Percentiles rank a stretch among this genome's conserved stretches.
These are phyloP conservation scores for Talaromyces wortmannii DNA, from an alignment of 495 filamentous ascomycete genomes.

Conservation along the genomic window DNA sequence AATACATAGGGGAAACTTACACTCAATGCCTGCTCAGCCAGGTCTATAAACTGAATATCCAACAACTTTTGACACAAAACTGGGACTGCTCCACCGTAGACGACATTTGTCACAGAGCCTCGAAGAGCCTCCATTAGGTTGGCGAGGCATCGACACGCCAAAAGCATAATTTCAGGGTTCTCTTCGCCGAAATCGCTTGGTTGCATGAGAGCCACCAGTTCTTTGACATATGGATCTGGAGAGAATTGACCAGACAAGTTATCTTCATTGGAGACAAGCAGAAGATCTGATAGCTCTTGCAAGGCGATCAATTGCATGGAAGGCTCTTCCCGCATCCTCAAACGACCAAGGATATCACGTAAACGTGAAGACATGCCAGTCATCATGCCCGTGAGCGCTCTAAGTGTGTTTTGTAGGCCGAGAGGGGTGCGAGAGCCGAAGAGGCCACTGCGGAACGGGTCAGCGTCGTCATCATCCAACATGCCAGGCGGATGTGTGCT, in stretches of 20 bases:
- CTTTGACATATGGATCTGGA: constrained; percentile 91
- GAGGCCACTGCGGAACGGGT: constrained; percentile 68
- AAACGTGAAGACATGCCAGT: constrained; percentile 73
- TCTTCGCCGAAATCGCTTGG: constrained; percentile 81
- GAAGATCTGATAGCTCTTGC: constrained; percentile 86
- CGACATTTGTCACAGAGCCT: constrained; percentile 86
- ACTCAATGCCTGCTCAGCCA: constrained; percentile 94
- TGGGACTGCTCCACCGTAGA: constrained; percentile 92
- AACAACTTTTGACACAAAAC: constrained; percentile 89
- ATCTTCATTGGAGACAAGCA: constrained; percentile 93
- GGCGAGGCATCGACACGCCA: constrained; percentile 92
- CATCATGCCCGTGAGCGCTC: constrained; percentile 87
- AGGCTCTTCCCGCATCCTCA: constrained; percentile 81
- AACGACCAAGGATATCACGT: constrained; percentile 74
- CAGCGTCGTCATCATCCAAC: constrained; percentile 64
- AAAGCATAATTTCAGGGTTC: constrained; percentile 95
- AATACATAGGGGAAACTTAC: constrained; percentile 33
- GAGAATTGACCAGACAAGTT: constrained; percentile 94
- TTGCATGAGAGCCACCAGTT: constrained; percentile 88
- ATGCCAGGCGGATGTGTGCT: constrained; percentile 41
- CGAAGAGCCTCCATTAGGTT: constrained; percentile 98
- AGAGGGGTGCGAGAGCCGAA: constrained; percentile 62
- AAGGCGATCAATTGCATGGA: constrained; percentile 88
- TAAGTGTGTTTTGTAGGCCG: constrained; percentile 72
- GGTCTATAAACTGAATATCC: constrained; percentile 92